Evolutionary conservation across 1,284 basidiomycete species (phyloP).

Genomic region (Testicularia cyperi): DNA sequence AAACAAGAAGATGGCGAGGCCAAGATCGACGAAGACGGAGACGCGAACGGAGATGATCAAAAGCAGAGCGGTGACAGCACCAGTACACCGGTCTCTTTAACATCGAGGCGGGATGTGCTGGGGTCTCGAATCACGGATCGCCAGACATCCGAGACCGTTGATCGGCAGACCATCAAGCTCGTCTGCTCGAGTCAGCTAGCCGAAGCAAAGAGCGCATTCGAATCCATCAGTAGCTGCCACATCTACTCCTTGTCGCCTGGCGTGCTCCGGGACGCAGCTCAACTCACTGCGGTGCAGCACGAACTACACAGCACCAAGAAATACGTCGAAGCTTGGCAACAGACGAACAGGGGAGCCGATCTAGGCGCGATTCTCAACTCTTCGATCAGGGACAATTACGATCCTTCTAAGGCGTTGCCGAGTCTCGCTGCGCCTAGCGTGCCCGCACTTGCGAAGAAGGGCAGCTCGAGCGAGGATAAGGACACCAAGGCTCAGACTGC

Average conservation of each 20-base stretch:
- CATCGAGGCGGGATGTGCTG: too few species aligned
- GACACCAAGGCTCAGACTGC: conserved; percentile 8
- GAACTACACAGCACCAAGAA: conserved; percentile 39
- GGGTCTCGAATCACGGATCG: conserved; percentile 7
- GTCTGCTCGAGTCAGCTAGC: conserved; percentile 21
- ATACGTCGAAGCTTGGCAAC: conserved; percentile 33
- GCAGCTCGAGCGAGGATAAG: conserved; percentile 4
- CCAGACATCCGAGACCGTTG: conserved; percentile 3
- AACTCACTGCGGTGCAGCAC: conserved; percentile 41
- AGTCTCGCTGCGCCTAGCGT: conserved; percentile 17
- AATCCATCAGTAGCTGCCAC: conserved; percentile 20
- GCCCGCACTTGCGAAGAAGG: conserved; percentile 7
- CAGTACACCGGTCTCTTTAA: too few species aligned
- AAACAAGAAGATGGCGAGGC: not conserved
- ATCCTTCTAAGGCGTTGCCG: conserved; percentile 20
- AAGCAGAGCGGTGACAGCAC: too few species aligned
- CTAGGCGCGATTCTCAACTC: conserved; percentile 33
- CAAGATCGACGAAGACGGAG: not conserved
- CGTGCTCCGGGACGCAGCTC: conserved; percentile 21
- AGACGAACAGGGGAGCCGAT: conserved; percentile 33
- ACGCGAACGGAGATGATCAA: not conserved
- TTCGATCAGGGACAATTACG: conserved; percentile 30
- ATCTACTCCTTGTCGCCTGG: conserved; percentile 45
- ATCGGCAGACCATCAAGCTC: conserved; percentile 19
- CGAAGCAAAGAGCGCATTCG: conserved; percentile 11